Percentiles rank a stretch among this genome's conserved stretches.
Conservation (phyloP, 495 filamentous ascomycete species). For the Parathielavia hyrcaniae region DNA sequence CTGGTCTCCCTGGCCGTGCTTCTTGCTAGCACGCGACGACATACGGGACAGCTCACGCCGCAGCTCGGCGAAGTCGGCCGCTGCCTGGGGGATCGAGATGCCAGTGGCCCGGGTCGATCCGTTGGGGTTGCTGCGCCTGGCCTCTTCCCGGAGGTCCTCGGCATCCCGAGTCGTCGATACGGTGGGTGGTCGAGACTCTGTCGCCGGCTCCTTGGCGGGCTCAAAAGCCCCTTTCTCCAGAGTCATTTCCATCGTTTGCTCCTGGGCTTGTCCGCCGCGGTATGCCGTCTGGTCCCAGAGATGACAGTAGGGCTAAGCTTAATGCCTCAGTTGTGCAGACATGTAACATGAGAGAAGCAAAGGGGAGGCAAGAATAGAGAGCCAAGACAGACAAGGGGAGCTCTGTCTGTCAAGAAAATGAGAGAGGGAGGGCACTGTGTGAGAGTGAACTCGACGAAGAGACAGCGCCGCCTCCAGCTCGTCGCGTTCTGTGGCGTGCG, state of each 20-base stretch:
- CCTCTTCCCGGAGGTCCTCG: conserved; percentile 43
- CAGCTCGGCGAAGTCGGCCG: conserved; percentile 70
- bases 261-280: background rate
- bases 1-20: conserved; percentile 26
- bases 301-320: background rate
- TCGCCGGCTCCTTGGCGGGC: background rate
- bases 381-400: background rate
- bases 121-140: conserved; percentile 46
- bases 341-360: background rate
- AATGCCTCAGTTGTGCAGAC: too few species aligned
- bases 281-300: background rate
- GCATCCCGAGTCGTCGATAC: conserved; percentile 36
- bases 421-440: background rate
- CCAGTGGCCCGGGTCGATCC: conserved; percentile 45
- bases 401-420: background rate
- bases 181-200: conserved; percentile 31
- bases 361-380: background rate
- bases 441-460: conserved; percentile 15
- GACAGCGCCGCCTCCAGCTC: conserved; percentile 13
- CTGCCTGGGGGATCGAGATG: conserved; percentile 65
- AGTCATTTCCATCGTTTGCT: background rate
- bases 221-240: conserved; percentile 2
- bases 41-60: conserved; percentile 64
- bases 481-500: background rate
- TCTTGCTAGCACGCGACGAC: conserved; percentile 55